A percentile compares a stretch with the other conserved stretches of the same genome.
Conservation (phyloP, 768 basidiomycete genomes). For the Daedaleopsis sinensis region DNA sequence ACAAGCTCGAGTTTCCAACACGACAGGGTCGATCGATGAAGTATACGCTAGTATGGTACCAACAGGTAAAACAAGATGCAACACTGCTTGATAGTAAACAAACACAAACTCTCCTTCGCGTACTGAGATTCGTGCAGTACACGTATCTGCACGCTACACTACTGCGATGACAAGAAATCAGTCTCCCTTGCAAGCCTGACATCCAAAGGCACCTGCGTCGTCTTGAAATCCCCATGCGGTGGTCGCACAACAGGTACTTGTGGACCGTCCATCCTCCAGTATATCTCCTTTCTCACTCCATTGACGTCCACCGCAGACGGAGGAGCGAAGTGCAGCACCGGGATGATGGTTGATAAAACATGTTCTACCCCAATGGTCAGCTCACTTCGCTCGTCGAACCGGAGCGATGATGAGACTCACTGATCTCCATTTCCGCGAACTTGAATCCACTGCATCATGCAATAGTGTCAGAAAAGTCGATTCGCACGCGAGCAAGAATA, state of each 20-base stretch:
- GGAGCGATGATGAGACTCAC: slow-evolving; percentile 4
- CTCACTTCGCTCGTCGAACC: background rate
- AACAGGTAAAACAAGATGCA: too few relatives aligned
- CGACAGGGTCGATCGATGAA: too few relatives aligned
- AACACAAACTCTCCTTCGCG: too few relatives aligned
- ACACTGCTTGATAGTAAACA: too few relatives aligned
- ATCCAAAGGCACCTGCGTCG: slow-evolving; percentile 37
- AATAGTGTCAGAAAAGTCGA: too few relatives aligned
- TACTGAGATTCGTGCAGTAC: too few relatives aligned
- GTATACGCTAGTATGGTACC: too few relatives aligned
- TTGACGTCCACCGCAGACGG: slow-evolving; percentile 31
- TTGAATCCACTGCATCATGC: slow-evolving; percentile 22
- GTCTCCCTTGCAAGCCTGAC: slow-evolving; percentile 8
- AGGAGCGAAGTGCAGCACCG: slow-evolving; percentile 38
- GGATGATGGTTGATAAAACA: slow-evolving; percentile 38
- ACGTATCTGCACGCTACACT: too few relatives aligned
- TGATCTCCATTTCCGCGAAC: slow-evolving; percentile 28
- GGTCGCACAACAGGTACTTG: slow-evolving; percentile 41
- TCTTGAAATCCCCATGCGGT: slow-evolving; percentile 37
- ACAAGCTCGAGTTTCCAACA: too few relatives aligned
- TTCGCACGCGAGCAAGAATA: background rate
- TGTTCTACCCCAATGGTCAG: slow-evolving; percentile 31
- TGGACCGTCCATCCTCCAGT: slow-evolving; percentile 39
- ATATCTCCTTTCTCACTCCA: slow-evolving; percentile 38
- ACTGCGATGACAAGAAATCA: background rate